A percentile compares a stretch with the other conserved stretches of the same genome.
Conservation (phyloP, 1,284 basidiomycete species). For the Puccinia polysora region DNA sequence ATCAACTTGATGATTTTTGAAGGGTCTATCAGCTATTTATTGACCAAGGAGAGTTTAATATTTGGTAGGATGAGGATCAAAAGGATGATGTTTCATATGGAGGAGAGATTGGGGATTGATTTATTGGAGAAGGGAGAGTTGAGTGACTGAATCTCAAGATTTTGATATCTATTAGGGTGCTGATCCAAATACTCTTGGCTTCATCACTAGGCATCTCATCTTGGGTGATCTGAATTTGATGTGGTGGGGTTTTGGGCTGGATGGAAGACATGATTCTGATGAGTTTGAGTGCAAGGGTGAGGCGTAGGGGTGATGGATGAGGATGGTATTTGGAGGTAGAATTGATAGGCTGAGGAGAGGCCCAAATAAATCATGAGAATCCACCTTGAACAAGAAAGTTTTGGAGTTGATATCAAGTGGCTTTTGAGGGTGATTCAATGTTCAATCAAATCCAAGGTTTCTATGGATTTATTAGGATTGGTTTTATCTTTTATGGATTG, state of each 20-base stretch:
- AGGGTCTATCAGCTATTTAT: conserved; percentile 18
- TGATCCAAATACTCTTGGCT: conserved; percentile 70
- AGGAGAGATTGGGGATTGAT: too few relatives aligned
- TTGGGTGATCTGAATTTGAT: conserved; percentile 12
- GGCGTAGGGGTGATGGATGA: neutral
- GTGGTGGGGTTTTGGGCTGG: neutral
- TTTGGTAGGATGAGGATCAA: too few relatives aligned
- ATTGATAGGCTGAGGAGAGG: neutral
- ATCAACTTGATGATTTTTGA: conserved; percentile 16
- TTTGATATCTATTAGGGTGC: conserved; percentile 80
- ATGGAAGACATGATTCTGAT: neutral
- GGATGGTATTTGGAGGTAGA: neutral
- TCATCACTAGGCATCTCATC: conserved; percentile 54
- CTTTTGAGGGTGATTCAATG: neutral
- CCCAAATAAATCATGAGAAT: conserved; percentile 33
- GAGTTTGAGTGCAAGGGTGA: conserved; percentile 12
- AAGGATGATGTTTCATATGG: too few relatives aligned
- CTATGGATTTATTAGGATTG: too few relatives aligned
- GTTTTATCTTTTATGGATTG: too few relatives aligned
- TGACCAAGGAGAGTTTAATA: too few relatives aligned
- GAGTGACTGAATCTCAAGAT: conserved; percentile 66
- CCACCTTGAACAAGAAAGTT: conserved; percentile 17
- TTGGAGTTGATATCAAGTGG: conserved; percentile 4
- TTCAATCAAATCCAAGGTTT: conserved; percentile 4
- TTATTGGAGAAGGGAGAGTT: neutral